phyloP scores from a whole-genome alignment of 2,329 filamentous ascomycete genomes.

The Aspergillus sp. region DNA sequence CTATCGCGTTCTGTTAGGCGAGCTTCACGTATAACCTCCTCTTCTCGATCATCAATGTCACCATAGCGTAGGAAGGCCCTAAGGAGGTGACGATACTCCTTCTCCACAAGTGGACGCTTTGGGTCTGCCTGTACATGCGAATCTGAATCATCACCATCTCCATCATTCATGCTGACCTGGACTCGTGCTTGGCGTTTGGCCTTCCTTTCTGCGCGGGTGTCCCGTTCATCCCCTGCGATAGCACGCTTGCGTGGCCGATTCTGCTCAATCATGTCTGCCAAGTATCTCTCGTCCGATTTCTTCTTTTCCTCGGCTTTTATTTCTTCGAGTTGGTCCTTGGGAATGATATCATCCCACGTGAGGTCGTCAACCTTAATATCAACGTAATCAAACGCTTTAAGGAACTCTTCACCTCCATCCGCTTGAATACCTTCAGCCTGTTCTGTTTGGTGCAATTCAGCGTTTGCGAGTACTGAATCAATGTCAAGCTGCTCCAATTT shows the following conservation, averaged over 20 bases:
- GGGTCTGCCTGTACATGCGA: slow-evolving; percentile 69
- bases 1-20: slow-evolving; percentile 79
- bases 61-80: slow-evolving; percentile 89
- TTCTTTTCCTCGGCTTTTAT: slow-evolving; percentile 88
- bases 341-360: slow-evolving; percentile 98
- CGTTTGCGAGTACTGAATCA: slow-evolving; percentile 93
- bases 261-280: slow-evolving; percentile 78
- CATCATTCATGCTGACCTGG: slow-evolving; percentile 63
- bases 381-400: slow-evolving; percentile 85
- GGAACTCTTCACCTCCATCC: slow-evolving; percentile 94
- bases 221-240: slow-evolving; percentile 53
- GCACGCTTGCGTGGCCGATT: slow-evolving; percentile 77
- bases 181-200: slow-evolving; percentile 71
- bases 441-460: slow-evolving; percentile 95
- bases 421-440: slow-evolving; percentile 92
- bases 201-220: slow-evolving; percentile 62
- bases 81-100: slow-evolving; percentile 89
- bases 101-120: slow-evolving; percentile 83
- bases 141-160: slow-evolving; percentile 72
- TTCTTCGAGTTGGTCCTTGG: slow-evolving; percentile 83
- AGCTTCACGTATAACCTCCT: slow-evolving; percentile 85
- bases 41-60: slow-evolving; percentile 80
- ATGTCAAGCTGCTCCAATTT: slow-evolving; percentile 97
- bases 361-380: slow-evolving; percentile 93
- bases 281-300: slow-evolving; percentile 77